These are phyloP conservation scores for Meira miltonrushii DNA, from an alignment of 1,284 basidiomycete genomes.

Conservation along the genomic window DNA sequence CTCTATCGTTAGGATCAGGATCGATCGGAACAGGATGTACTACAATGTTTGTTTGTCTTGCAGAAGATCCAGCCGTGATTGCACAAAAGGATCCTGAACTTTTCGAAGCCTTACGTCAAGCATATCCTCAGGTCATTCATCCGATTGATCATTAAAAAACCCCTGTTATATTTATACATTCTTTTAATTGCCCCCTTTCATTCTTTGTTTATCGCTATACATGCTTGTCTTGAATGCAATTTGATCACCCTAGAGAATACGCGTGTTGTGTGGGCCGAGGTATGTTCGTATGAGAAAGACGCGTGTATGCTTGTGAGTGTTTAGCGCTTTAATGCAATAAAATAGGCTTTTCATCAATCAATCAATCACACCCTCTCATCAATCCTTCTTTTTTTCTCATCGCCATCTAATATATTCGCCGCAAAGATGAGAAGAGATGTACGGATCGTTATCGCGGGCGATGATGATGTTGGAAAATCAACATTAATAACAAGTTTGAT, in stretches of 20 bases:
- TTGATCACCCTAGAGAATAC: too few species aligned
- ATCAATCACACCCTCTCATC: neutral
- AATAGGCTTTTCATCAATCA: too few species aligned
- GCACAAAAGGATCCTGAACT: conserved; percentile 30
- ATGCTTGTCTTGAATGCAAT: neutral
- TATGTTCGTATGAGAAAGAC: too few species aligned
- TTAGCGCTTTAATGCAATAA: too few species aligned
- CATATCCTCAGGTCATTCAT: conserved; percentile 52
- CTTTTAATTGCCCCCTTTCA: neutral
- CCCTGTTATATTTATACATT: neutral
- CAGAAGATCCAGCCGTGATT: conserved; percentile 35
- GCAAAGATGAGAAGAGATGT: conserved; percentile 73
- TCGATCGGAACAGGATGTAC: conserved; percentile 46
- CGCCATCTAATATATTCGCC: neutral
- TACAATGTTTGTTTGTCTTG: conserved; percentile 53
- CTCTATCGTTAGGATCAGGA: conserved; percentile 48
- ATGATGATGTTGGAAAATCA: conserved; percentile 62
- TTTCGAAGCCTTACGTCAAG: conserved; percentile 39
- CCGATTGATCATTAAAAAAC: conserved; percentile 21
- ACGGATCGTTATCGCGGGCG: conserved; percentile 85
- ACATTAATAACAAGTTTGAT: conserved; percentile 54
- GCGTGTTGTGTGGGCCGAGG: too few species aligned
- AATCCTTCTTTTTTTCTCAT: neutral
- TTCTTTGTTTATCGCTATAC: neutral
- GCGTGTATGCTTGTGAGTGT: too few species aligned